Evolutionary conservation across 1,284 basidiomycete genomes (phyloP), one percentile per base, ranked within the genome.

Genomic region (Puccinia coronata): DNA sequence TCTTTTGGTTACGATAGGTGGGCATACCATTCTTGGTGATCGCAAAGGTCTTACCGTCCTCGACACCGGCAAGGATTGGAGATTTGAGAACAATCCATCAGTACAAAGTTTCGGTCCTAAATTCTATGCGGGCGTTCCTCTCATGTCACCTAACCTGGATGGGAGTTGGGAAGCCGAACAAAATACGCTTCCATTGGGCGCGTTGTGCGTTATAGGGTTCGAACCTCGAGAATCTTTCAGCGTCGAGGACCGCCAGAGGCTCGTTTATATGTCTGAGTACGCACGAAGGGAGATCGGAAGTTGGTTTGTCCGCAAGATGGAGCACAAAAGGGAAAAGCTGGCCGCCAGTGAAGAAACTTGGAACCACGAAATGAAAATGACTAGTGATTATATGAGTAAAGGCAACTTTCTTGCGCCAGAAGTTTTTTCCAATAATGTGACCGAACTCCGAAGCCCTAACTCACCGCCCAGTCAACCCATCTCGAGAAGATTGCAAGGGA

Each of bases 41-140:
- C 78, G 69, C 25, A 72, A 80, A 53, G 78, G 78, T 0, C 43
- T 72, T 18, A 63, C 69, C 20, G 57, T 80, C 31, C 67, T 80
- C 25, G 78, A 80, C 57, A 59, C 78, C 11, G 69, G 71, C 53
- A 72, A 80, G 41, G 78, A 80, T 72, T 80, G 78, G 78, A 67
- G 78, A 49, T 80, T 80, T 57, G 51, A 80, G 31, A 80, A 71
- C 23, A 41, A 70, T 8, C 78, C 78, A 59, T 39, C 71, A 39
- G 78, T 72, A 8, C 67, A 71, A 43, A 49, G 59, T n/a, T 80
- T 59, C n/a, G 55, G 55, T 2, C 6, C 67, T 2, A 43, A 39
- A 23, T 80, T 80, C 51, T 80, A 80, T 36, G 53, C 53, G 23
- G 78, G 78, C 14, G 78, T 80, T 6, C 78, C 78, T 20, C 25